These are phyloP conservation scores for Vitis amurensis DNA, from an alignment of 164 flowering plant genomes.

Conservation along the genomic window DNA sequence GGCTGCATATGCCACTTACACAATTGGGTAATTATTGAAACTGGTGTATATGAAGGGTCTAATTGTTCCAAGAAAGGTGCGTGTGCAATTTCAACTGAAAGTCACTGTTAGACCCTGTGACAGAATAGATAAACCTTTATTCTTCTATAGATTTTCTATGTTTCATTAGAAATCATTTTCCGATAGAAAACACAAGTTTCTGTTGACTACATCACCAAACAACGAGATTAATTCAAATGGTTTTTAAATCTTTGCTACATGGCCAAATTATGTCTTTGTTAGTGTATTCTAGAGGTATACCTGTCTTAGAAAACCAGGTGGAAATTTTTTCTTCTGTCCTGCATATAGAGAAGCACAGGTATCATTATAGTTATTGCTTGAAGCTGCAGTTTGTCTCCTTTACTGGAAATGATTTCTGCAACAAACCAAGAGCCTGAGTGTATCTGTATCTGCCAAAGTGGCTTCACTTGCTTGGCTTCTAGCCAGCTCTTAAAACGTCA, in stretches of 20 bases:
- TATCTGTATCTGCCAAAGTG: neutral
- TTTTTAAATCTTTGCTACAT: no score
- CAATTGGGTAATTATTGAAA: neutral
- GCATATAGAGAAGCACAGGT: conserved; percentile 1
- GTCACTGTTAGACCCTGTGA: neutral
- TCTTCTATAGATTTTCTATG: no score
- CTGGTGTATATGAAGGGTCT: neutral
- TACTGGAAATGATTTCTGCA: neutral
- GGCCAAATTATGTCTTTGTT: no score
- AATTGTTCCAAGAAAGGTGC: neutral
- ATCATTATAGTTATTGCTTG: neutral
- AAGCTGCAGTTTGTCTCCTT: neutral
- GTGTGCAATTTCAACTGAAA: neutral
- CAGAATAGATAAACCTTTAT: no score
- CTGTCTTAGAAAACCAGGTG: neutral
- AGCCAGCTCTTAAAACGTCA: neutral
- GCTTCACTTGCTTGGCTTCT: neutral
- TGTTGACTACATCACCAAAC: no score
- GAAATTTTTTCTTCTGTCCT: neutral
- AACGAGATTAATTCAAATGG: no score
- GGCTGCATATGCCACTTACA: neutral
- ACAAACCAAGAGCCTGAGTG: neutral
- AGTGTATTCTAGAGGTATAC: no score
- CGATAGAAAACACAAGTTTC: no score
- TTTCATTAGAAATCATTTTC: no score